Base-by-base conservation (phyloP, 2,329 filamentous ascomycete species). In the Colletotrichum shisoi region DNA sequence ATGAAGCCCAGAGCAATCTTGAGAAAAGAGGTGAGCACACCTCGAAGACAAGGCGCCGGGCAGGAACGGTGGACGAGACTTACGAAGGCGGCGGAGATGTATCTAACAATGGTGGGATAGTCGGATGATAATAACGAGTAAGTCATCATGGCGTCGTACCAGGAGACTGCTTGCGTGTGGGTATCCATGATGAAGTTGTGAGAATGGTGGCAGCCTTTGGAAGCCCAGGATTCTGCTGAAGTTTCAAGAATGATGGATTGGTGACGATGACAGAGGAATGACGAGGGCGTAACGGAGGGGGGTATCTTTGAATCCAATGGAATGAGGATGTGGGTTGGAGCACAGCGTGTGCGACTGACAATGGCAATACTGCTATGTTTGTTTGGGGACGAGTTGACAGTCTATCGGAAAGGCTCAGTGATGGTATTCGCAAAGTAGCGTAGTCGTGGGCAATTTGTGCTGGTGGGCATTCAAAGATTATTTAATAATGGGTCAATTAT, bases 1-100 rank as follows among this genome's bases (percentile, higher is more conserved):
- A 82, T 74, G 0, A 85, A 73, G 42, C 83, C 81, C 24, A 85
- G 75, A 3, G 75, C 75, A 58, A 81, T 75, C 82, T 84, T 42
- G 48, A 13, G 45, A 31, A 13, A 19, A 37, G 6, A 15, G 6
- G 60, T 71, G 45, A 69, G 66, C 48, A 19, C 17, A 37, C 15
- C 37, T 7, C 21, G 3, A 17, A 21, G 11, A 13, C n/a, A 21
- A 15, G 37, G 51, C n/a, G 6, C 31, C 13, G 15, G 24, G 34
- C 6, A 53, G 24, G 13, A 4, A n/a, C 19, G 44, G 31, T 34
- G 19, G 21, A 17, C 34, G 13, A 19, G n/a, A 71, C 78, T 72
- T 75, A 81, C 79, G 70, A 77, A 80, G 62, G 75, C 68, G 63
- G 77, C 72, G 61, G 78, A 80, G 67, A 81, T 78, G 69, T 72